Evolutionary conservation across 306 rosid genomes (phyloP), one percentile per base, ranked within the genome.

Genomic region (Urtica urens): DNA sequence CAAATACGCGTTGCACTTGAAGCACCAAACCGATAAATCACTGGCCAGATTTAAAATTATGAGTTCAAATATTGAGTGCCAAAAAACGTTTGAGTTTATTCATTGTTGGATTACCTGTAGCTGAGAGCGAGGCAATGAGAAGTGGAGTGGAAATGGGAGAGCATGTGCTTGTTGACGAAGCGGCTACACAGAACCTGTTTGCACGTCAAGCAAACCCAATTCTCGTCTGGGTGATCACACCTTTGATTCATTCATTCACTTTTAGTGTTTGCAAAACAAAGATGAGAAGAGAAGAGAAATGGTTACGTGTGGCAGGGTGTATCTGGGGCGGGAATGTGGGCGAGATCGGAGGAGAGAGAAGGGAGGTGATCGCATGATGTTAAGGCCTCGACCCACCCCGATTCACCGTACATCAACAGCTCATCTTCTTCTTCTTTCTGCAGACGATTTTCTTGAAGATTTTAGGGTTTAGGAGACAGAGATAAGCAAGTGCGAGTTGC

Each of bases 21-120:
- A 88, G 42, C 97, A 88, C 95, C 93, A 88, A 11, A 81, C 82
- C 0, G 97, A 88, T 41, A 81, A 72, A 75, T 80, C 94, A 58
- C 88, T 79, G 67, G n/a, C n/a, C n/a, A n/a, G n/a, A n/a, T n/a
- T n/a, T n/a, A n/a, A n/a, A n/a, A n/a, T n/a, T n/a, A n/a, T n/a
- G n/a, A n/a, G n/a, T n/a, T n/a, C n/a, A n/a, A n/a, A n/a, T n/a
- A n/a, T n/a, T n/a, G n/a, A n/a, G n/a, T n/a, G n/a, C n/a, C n/a
- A n/a, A n/a, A n/a, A n/a, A n/a, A n/a, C n/a, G n/a, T n/a, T n/a
- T n/a, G n/a, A n/a, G n/a, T n/a, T n/a, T n/a, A n/a, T n/a, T n/a
- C n/a, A n/a, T n/a, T n/a, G n/a, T n/a, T n/a, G 4, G 15, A 4
- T n/a, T 27, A 87, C 93, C 94, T 81, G 74, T 76, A 81, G 68